Evolutionary conservation across 192 early-diverging fungal genomes (phyloP).

Genomic region (Jimgerdemannia flammicorona): DNA sequence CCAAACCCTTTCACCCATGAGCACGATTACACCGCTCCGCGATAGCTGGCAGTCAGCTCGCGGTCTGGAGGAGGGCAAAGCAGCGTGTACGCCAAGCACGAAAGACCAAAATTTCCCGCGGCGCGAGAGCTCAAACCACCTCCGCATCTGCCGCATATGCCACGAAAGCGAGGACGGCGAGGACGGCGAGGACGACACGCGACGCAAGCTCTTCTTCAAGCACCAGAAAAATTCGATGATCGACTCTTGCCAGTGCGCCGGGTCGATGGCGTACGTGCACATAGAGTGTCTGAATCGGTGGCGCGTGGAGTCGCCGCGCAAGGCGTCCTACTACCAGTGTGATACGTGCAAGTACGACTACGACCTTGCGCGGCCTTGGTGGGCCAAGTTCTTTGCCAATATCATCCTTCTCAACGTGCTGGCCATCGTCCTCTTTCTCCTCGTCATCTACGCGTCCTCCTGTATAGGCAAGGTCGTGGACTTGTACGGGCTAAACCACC

Average conservation of each 20-base stretch:
- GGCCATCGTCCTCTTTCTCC: neutral
- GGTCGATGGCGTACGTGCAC: neutral
- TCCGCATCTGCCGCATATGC: too few relatives aligned
- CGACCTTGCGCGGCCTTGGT: neutral
- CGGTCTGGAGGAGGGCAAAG: too few relatives aligned
- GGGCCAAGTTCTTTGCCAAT: neutral
- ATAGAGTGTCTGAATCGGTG: constrained; percentile 1
- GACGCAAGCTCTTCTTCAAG: too few relatives aligned
- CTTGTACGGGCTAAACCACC: neutral
- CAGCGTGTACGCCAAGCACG: too few relatives aligned
- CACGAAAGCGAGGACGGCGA: too few relatives aligned
- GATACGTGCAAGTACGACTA: neutral
- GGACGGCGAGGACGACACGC: too few relatives aligned
- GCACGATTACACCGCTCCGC: too few relatives aligned
- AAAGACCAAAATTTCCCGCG: too few relatives aligned
- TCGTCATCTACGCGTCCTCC: neutral
- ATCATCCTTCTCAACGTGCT: neutral
- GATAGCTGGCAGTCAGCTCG: too few relatives aligned
- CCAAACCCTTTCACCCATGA: too few relatives aligned
- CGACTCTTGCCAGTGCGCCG: neutral
- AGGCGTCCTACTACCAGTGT: neutral
- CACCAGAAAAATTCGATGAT: neutral
- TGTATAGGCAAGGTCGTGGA: neutral
- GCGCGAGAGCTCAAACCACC: too few relatives aligned
- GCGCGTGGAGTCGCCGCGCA: neutral